phyloP scores from a whole-genome alignment of 257 asterid genomes.

The Forsythia viridissima region DNA sequence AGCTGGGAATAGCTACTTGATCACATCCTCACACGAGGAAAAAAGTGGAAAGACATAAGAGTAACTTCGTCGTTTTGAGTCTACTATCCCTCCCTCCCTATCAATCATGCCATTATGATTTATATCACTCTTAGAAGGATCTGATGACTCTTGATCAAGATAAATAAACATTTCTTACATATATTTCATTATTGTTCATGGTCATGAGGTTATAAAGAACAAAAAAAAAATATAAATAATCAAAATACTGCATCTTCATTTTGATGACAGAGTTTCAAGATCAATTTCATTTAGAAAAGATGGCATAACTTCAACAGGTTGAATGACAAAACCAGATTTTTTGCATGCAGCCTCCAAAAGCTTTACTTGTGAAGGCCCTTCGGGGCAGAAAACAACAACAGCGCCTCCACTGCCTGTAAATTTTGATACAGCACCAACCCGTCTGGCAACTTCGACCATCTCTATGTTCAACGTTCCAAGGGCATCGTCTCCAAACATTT shows the following conservation, averaged over 20 bases:
- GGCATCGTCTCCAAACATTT: conserved; percentile 86
- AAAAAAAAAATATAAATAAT: background rate
- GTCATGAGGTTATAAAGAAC: background rate
- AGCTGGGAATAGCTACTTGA: background rate
- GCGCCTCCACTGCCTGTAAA: conserved; percentile 98
- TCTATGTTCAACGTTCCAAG: conserved; percentile 81
- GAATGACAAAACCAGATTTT: conserved; percentile 60
- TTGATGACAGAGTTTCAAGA: conserved; percentile 38
- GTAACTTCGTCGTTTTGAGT: too few species aligned
- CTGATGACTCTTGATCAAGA: background rate
- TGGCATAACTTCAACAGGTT: conserved; percentile 55
- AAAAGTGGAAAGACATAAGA: too few species aligned
- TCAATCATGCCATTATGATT: background rate
- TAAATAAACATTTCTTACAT: background rate
- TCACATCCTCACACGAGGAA: background rate
- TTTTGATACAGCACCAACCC: conserved; percentile 82
- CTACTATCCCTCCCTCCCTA: background rate
- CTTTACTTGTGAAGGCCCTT: conserved; percentile 71
- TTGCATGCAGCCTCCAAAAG: conserved; percentile 68
- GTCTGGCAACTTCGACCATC: conserved; percentile 86
- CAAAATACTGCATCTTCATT: background rate
- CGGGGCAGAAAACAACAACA: conserved; percentile 74
- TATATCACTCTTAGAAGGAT: background rate
- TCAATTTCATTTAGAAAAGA: conserved; percentile 51
- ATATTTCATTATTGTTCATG: background rate